Evolutionary conservation across 2,329 filamentous ascomycete genomes (phyloP).

Genomic region (Neofusicoccum kwambonambiense): DNA sequence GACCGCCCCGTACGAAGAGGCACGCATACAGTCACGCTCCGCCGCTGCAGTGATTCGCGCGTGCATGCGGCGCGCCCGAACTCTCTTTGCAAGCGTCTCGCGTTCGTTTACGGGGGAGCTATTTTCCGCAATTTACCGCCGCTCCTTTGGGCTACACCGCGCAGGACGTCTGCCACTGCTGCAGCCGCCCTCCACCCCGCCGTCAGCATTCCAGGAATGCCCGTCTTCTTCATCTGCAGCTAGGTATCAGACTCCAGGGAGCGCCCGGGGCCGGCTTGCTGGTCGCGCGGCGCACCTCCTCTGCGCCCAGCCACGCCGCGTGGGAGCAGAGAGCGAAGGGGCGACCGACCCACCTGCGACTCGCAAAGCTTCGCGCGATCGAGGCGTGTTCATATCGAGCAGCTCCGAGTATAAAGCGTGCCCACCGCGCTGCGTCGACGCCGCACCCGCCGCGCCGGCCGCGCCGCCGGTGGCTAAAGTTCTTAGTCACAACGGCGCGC

Average conservation of each 20-base stretch:
- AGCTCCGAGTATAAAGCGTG: not conserved
- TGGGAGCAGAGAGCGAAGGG: not conserved
- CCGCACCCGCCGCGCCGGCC: not conserved
- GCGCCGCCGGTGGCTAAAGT: not conserved
- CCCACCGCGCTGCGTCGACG: not conserved
- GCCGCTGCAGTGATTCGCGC: no score
- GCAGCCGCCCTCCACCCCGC: not conserved
- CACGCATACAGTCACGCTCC: no score
- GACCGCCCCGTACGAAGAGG: no score
- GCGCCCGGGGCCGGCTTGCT: not conserved
- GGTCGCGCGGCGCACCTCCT: not conserved
- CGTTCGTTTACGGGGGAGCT: not conserved
- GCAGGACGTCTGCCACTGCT: not conserved
- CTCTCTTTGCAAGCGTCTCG: not conserved
- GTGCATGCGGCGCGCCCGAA: no score
- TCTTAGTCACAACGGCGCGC: slow-evolving; percentile 7
- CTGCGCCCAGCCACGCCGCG: not conserved
- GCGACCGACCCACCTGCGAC: not conserved
- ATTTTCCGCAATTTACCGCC: not conserved
- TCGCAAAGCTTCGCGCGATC: not conserved
- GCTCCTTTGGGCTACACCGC: not conserved
- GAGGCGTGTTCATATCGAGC: not conserved
- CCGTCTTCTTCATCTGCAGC: not conserved
- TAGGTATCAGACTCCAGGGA: not conserved
- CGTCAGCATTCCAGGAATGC: not conserved